These are phyloP conservation scores for Neurospora sp. DNA, from an alignment of 2,329 filamentous ascomycete species.

Conservation along the genomic window DNA sequence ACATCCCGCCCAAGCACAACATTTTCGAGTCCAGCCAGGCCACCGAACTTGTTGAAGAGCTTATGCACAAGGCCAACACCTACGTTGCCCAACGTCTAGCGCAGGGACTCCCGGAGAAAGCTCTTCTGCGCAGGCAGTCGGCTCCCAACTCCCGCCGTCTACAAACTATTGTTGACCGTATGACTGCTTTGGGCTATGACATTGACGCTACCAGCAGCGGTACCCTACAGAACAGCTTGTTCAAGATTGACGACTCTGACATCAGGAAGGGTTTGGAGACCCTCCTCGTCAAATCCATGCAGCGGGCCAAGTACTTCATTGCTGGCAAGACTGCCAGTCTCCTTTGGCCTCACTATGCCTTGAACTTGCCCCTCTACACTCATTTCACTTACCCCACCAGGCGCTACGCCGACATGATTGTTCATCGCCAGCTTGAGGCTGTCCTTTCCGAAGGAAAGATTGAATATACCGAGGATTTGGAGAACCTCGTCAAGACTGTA, in stretches of 20 bases:
- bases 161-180: constrained; percentile 83
- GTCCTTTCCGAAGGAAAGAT: constrained; percentile 71
- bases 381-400: constrained; percentile 95
- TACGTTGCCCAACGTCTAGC: constrained; percentile 80
- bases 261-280: constrained; percentile 98
- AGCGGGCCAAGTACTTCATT: constrained; percentile 90
- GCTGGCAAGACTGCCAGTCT: constrained; percentile 69
- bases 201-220: constrained; percentile 87
- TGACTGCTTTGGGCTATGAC: constrained; percentile 83
- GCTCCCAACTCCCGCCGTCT: constrained; percentile 81
- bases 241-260: constrained; percentile 81
- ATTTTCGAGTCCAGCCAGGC: constrained; percentile 86
- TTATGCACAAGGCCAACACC: constrained; percentile 86
- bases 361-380: constrained; percentile 90
- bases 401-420: constrained; percentile 88
- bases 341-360: constrained; percentile 76
- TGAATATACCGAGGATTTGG: constrained; percentile 83
- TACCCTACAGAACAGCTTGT: constrained; percentile 85
- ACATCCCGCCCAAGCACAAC: constrained; percentile 92
- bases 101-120: constrained; percentile 77
- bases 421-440: constrained; percentile 88
- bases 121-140: constrained; percentile 77
- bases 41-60: constrained; percentile 89
- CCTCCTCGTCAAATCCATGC: constrained; percentile 87
- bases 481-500: constrained; percentile 80